Evolutionary conservation across 371 early-diverging fungal genomes (phyloP), one percentile per base, ranked within the genome.

Genomic region (Enteropsectra breve): DNA sequence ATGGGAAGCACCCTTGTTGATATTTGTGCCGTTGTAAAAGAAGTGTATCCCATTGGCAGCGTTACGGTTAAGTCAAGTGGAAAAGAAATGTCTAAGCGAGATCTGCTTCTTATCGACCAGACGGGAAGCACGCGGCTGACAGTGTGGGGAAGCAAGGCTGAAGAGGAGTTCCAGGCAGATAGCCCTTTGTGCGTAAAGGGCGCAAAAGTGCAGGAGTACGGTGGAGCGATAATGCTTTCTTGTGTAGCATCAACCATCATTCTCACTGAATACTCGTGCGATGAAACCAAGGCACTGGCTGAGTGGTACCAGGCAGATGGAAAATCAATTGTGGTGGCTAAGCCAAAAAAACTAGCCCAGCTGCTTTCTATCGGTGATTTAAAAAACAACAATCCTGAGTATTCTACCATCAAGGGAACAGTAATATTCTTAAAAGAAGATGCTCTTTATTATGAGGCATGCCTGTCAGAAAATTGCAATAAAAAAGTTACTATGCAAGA

Each of bases 221-320:
- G 60, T 30, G 74, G 72, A 21, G n/a, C n/a, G n/a, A 48, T 64
- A 15, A 63, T 48, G 34, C 60, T 77, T 32, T 64, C 75, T 37
- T 53, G 66, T 15, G 38, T 73, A 5, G 23, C 48, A 29, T 29
- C 66, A 5, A 52, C 78, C 6, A 59, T 67, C 46, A 37, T 80
- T 30, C 33, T 70, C 18, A 55, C 67, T 2, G 76, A 77, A 54
- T 69, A 66, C 5, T 77, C 75, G 24, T 46, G 71, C 30, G 18
- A 60, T 38, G 75, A 74, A 60, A 63, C 70, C 30, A 72, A 69
- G 57, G 66, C 50, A 29, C 55, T 80, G 13, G 45, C 43, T 32
- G 76, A 75, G 33, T 80, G 80, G 80, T 80, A 72, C 55, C 59
- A 72, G 21, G 32, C 34, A n/a, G 63, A 61, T n/a, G 72, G 72